These are phyloP conservation scores for Inga leiocalycina DNA, from an alignment of 306 rosid species.

Conservation along the genomic window DNA sequence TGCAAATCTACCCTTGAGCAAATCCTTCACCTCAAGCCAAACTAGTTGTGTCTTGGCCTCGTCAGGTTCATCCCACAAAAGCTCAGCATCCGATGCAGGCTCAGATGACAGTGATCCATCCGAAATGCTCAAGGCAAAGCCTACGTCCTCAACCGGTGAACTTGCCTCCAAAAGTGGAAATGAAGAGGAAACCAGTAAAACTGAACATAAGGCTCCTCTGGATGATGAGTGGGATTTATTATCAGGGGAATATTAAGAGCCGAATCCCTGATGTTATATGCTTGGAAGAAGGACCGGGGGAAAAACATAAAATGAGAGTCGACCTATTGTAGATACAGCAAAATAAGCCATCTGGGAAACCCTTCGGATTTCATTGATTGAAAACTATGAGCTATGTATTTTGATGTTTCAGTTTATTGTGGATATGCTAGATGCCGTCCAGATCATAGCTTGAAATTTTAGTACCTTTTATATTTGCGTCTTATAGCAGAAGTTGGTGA, in stretches of 20 bases:
- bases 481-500: slow-evolving; percentile 13
- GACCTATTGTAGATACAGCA: slow-evolving; percentile 28
- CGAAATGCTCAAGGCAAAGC: slow-evolving; percentile 36
- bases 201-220: slow-evolving; percentile 46
- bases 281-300: not conserved
- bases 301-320: not conserved
- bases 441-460: not conserved
- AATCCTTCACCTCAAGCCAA: slow-evolving; percentile 83
- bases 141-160: slow-evolving; percentile 33
- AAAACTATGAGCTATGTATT: slow-evolving; percentile 12
- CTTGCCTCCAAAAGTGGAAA: slow-evolving; percentile 24
- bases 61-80: slow-evolving; percentile 44
- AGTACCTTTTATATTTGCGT: not conserved
- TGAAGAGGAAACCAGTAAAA: slow-evolving; percentile 37
- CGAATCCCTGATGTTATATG: slow-evolving; percentile 11
- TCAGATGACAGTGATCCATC: slow-evolving; percentile 46
- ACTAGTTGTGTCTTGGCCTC: slow-evolving; percentile 78
- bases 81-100: slow-evolving; percentile 34
- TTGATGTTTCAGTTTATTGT: slow-evolving; percentile 3
- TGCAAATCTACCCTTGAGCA: slow-evolving; percentile 76
- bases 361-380: not conserved
- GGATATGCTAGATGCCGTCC: not conserved
- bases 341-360: slow-evolving; percentile 23
- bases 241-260: slow-evolving; percentile 45
- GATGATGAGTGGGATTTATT: slow-evolving; percentile 79